These are phyloP conservation scores for Craspedostauros australis DNA, from an alignment of 108 stramenopile genomes.

Conservation along the genomic window DNA sequence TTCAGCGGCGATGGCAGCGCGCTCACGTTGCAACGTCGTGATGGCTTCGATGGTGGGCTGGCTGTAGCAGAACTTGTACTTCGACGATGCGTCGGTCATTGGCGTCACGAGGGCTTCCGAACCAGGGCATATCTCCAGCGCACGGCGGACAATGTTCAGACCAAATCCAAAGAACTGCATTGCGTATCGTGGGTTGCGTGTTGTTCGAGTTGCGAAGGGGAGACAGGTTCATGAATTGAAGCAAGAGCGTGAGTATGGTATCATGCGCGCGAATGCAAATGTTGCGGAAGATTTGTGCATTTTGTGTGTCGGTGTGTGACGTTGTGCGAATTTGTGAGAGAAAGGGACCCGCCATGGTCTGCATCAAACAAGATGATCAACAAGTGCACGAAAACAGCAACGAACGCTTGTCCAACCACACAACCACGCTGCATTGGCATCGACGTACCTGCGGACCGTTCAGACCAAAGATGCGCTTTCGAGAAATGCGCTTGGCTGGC, in stretches of 20 bases:
- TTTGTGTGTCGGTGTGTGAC: too few relatives aligned
- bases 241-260: neutral
- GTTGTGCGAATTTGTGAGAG: too few relatives aligned
- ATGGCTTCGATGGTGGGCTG: slow-evolving; percentile 43
- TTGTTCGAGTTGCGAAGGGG: too few relatives aligned
- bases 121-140: slow-evolving; percentile 34
- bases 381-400: too few relatives aligned
- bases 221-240: too few relatives aligned
- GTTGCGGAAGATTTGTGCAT: neutral
- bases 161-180: slow-evolving; percentile 80
- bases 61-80: slow-evolving; percentile 48
- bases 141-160: slow-evolving; percentile 33
- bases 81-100: slow-evolving; percentile 22
- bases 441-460: slow-evolving; percentile 49
- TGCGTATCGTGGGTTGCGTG: too few relatives aligned
- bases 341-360: too few relatives aligned
- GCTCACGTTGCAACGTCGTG: slow-evolving; percentile 46
- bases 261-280: neutral
- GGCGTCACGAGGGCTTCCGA: slow-evolving; percentile 52
- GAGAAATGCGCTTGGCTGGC: slow-evolving; percentile 31
- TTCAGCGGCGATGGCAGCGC: slow-evolving; percentile 57
- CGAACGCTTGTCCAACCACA: too few relatives aligned
- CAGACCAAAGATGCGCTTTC: slow-evolving; percentile 41
- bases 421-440: neutral
- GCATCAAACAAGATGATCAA: too few relatives aligned